phyloP scores from a whole-genome alignment of 2,329 filamentous ascomycete species.

The Arthrobotrys entomopaga region DNA sequence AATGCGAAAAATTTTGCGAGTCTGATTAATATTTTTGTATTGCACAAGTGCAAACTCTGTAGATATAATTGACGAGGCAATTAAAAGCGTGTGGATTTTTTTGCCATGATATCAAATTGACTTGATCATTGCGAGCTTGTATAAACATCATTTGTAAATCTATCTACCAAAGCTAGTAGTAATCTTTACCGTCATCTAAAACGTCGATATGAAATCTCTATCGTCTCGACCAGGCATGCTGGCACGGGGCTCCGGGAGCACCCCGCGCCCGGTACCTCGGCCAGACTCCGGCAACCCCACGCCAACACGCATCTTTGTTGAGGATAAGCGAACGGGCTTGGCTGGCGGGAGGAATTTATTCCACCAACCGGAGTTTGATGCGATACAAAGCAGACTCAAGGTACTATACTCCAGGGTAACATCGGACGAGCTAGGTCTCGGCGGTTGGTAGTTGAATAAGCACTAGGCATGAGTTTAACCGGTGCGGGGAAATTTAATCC shows the following conservation, averaged over 20 bases:
- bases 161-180: too few relatives aligned
- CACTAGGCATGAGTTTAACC: slow-evolving; percentile 38
- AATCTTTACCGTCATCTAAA: too few relatives aligned
- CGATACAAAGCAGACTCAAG: slow-evolving; percentile 19
- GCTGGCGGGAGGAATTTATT: slow-evolving; percentile 38
- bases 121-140: too few relatives aligned
- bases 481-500: slow-evolving; percentile 56
- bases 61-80: slow-evolving; percentile 31
- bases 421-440: slow-evolving; percentile 30
- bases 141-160: too few relatives aligned
- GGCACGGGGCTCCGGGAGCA: background rate
- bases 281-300: slow-evolving; percentile 48
- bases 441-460: slow-evolving; percentile 35
- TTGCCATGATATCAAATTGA: background rate
- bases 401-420: slow-evolving; percentile 21
- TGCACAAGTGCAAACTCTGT: slow-evolving; percentile 10
- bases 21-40: background rate
- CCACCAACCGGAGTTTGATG: slow-evolving; percentile 49
- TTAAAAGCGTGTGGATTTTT: slow-evolving; percentile 18
- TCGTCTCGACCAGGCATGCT: too few relatives aligned
- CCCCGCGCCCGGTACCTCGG: slow-evolving; percentile 54
- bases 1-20: slow-evolving; percentile 8
- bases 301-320: slow-evolving; percentile 17
- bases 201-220: too few relatives aligned
- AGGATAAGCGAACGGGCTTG: slow-evolving; percentile 38